A percentile compares a stretch with the other conserved stretches of the same genome.
phyloP scores from a whole-genome alignment of 805 yeast genomes.

The Wickerhamiella allomyrinae region DNA sequence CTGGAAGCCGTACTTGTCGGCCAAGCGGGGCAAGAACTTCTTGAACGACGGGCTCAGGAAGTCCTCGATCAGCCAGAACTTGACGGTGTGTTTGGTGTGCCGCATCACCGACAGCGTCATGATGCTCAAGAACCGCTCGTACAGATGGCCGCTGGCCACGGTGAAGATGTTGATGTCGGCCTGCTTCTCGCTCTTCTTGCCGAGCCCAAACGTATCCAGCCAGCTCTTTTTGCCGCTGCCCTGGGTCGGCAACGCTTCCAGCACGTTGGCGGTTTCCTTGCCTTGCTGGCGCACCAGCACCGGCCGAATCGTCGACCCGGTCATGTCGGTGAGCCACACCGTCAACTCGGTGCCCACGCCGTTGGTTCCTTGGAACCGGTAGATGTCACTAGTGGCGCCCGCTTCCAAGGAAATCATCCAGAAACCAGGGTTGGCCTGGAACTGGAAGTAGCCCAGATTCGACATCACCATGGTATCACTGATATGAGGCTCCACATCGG shows the following conservation, averaged over 20 bases:
- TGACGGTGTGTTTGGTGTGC: slow-evolving; percentile 49
- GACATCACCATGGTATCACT: slow-evolving; percentile 59
- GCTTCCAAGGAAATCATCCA: slow-evolving; percentile 41
- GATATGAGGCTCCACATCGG: slow-evolving; percentile 5
- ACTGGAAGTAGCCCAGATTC: slow-evolving; percentile 71
- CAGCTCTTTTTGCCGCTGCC: slow-evolving; percentile 2
- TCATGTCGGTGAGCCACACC: background rate
- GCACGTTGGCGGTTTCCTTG: slow-evolving; percentile 22
- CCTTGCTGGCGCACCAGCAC: slow-evolving; percentile 18
- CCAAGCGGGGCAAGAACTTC: slow-evolving; percentile 42
- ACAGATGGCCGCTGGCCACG: slow-evolving; percentile 68
- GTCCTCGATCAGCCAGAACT: slow-evolving; percentile 79
- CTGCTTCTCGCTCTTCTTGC: slow-evolving; percentile 17
- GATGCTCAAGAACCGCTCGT: slow-evolving; percentile 59
- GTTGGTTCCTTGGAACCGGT: slow-evolving; percentile 23
- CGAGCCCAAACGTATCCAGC: slow-evolving; percentile 3
- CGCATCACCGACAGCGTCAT: slow-evolving; percentile 68
- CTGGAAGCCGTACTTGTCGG: slow-evolving; percentile 45
- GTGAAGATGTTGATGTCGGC: slow-evolving; percentile 70
- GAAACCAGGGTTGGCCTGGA: slow-evolving; percentile 57
- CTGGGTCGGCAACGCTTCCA: slow-evolving; percentile 3
- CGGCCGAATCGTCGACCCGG: slow-evolving; percentile 2
- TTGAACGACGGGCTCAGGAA: slow-evolving; percentile 61
- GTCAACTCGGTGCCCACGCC: slow-evolving; percentile 11
- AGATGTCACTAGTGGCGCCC: slow-evolving; percentile 32